phyloP scores from a whole-genome alignment of 75 land plant genomes.

The Pinus taeda region DNA sequence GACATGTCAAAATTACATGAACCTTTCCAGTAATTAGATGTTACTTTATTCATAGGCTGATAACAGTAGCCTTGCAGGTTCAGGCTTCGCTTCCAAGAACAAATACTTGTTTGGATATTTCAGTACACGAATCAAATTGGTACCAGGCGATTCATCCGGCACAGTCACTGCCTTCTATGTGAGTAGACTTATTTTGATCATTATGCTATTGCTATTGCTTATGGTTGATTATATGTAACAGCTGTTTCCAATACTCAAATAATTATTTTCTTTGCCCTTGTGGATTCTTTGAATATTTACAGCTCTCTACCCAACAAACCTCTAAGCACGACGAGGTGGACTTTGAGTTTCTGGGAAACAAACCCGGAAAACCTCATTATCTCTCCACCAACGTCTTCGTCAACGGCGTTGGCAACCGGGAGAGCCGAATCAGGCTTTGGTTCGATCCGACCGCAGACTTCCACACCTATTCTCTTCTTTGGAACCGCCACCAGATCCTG shows the following conservation, averaged over 20 bases:
- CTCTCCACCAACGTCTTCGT: slow-evolving; percentile 21
- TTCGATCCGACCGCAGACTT: slow-evolving; percentile 20
- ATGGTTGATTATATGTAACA: too few relatives aligned
- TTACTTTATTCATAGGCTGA: neutral
- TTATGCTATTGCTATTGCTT: neutral
- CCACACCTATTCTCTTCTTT: slow-evolving; percentile 22
- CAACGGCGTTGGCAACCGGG: slow-evolving; percentile 15
- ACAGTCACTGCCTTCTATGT: slow-evolving; percentile 57
- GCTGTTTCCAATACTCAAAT: too few relatives aligned
- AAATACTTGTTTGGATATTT: slow-evolving; percentile 66
- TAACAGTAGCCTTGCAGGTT: slow-evolving; percentile 19
- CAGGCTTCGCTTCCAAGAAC: slow-evolving; percentile 59
- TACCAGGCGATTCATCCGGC: slow-evolving; percentile 60
- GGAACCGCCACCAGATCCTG: slow-evolving; percentile 17
- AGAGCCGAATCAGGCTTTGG: slow-evolving; percentile 17
- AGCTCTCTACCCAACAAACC: too few relatives aligned
- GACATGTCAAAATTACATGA: too few relatives aligned
- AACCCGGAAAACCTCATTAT: slow-evolving; percentile 13
- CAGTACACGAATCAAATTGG: slow-evolving; percentile 62
- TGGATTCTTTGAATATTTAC: too few relatives aligned
- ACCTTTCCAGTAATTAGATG: neutral
- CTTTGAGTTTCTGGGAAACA: slow-evolving; percentile 27
- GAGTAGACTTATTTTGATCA: neutral
- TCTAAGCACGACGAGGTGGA: slow-evolving; percentile 23
- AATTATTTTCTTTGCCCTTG: too few relatives aligned